These are phyloP conservation scores for Metschnikowia kofuensis DNA, from an alignment of 805 yeast genomes.

Conservation along the genomic window DNA sequence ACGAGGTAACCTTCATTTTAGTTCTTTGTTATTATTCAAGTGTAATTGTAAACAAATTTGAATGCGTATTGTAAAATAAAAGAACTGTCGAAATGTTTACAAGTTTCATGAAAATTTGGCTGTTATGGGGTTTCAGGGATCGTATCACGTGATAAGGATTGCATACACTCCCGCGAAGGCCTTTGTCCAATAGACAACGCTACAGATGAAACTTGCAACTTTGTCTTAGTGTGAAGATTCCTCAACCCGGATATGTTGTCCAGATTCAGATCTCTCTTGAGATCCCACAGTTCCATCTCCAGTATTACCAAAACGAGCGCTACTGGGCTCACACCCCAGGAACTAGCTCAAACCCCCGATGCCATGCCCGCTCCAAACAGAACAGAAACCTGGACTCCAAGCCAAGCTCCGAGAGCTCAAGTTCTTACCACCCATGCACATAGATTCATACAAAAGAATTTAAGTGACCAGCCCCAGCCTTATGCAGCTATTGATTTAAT, in stretches of 20 bases:
- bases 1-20: conserved; percentile 7
- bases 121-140: too few species aligned
- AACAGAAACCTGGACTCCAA: conserved; percentile 63
- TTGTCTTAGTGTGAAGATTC: not conserved
- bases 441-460: conserved; percentile 69
- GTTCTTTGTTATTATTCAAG: conserved; percentile 15
- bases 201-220: not conserved
- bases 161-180: conserved; percentile 1
- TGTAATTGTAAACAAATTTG: conserved; percentile 18
- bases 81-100: conserved; percentile 3
- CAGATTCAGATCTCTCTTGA: conserved; percentile 4
- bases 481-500: conserved; percentile 83
- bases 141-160: conserved; percentile 1
- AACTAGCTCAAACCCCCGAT: conserved; percentile 23
- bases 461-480: conserved; percentile 70
- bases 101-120: too few species aligned
- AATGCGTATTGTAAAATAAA: conserved; percentile 5
- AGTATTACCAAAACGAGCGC: conserved; percentile 9
- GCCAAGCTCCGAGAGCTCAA: conserved; percentile 60
- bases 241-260: too few species aligned
- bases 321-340: conserved; percentile 18
- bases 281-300: conserved; percentile 15
- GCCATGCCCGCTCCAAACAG: conserved; percentile 77
- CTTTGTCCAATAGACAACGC: conserved; percentile 3
- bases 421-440: conserved; percentile 50